Evolutionary conservation across 1,284 basidiomycete species (phyloP), one percentile per base, ranked within the genome.

Genomic region (Singerocomus rubriflavus): DNA sequence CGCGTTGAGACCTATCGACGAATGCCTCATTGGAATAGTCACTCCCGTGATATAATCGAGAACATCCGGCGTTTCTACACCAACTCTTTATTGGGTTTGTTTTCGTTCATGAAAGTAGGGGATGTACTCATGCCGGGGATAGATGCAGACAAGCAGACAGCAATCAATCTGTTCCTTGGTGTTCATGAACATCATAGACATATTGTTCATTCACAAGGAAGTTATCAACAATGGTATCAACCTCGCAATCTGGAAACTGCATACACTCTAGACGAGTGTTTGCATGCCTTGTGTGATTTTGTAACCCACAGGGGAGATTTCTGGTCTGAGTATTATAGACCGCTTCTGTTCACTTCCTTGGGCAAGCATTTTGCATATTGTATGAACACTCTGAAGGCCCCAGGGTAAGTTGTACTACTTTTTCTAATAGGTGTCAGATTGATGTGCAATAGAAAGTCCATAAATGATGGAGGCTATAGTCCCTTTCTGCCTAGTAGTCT

Each of bases 121-220:
- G 6, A 27, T 40, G 14, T 7, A 31, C 43, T 52, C 17, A 58
- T 14, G 29, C 42, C 17, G 38, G 21, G 33, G 17, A 31, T 44
- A 88, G 94, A 99, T 65, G 94, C 93, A 2, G 97, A 99, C 70
- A 99, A 99, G 70, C 97, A 99, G 70, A 82, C 91, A 1, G 94
- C 97, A 0, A 99, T 98, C 68, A 96, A 99, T 68, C 79, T 98
- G 25, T 99, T 99, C 69, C 83, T 99, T 4, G 95, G 96, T 12
- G 82, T 97, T 3, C 79, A 83, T 37, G 84, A 87, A 57, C 76
- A 76, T 41, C 62, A 62, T 29, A 53, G 47, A n/a, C 71, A 75
- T 0, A 70, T 76, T 30, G 64, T 70, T 1, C 74, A 74, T 10
- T 70, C 77, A 0, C 77, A 80, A 25, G 79, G 75, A 45, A 87